Percentiles rank a stretch among this genome's conserved stretches.
Conservation (phyloP, 2,329 filamentous ascomycete species). For the Claviceps digitariae region DNA sequence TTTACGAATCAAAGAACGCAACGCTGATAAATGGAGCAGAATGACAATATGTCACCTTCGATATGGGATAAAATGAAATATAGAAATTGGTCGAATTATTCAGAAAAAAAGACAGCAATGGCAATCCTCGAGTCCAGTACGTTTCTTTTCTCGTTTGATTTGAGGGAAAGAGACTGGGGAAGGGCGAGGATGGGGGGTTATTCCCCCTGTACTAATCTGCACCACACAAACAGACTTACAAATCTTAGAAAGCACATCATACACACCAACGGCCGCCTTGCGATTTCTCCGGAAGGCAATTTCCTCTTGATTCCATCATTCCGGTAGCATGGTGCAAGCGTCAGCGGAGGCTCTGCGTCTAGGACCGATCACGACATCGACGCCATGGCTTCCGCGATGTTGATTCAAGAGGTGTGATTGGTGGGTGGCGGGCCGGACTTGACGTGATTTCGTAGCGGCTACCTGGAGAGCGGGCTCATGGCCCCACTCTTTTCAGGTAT, state of each 20-base stretch:
- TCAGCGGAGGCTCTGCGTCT: conserved; percentile 17
- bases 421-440: conserved; percentile 12
- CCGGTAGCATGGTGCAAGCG: not conserved
- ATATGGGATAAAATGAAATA: not conserved
- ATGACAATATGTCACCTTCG: not conserved
- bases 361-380: conserved; percentile 37
- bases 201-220: not conserved
- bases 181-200: not conserved
- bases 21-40: not conserved
- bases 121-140: not conserved
- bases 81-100: not conserved
- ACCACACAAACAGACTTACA: not conserved
- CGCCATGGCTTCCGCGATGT: conserved; percentile 36
- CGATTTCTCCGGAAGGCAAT: not conserved
- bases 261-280: not conserved
- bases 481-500: not conserved
- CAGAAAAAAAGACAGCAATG: not conserved
- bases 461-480: not conserved
- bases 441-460: conserved; percentile 4
- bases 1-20: not conserved
- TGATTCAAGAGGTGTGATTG: conserved; percentile 21
- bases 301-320: not conserved
- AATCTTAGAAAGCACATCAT: conserved; percentile 3
- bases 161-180: not conserved
- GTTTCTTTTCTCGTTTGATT: not conserved